Conservation (phyloP, 306 rosid genomes). For the Castanea mollissima region DNA sequence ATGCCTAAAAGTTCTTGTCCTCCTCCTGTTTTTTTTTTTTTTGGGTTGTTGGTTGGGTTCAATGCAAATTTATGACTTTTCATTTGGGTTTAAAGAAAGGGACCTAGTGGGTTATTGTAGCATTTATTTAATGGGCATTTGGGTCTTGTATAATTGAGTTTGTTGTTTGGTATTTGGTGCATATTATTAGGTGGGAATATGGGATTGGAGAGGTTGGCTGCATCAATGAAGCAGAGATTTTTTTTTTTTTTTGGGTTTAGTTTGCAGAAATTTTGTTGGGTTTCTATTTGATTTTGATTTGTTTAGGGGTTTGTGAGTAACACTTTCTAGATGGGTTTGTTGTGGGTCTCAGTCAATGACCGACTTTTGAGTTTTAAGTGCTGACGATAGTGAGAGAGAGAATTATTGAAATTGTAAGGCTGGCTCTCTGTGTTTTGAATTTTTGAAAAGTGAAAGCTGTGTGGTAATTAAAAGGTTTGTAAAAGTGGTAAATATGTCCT, state of each 20-base stretch:
- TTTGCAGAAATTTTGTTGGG: neutral
- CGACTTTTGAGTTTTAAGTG: constrained; percentile 25
- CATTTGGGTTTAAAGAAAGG: neutral
- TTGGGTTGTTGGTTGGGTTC: neutral
- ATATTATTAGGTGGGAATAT: constrained; percentile 32
- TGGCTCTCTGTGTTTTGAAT: constrained; percentile 17
- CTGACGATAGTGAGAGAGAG: constrained; percentile 2
- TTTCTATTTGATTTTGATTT: constrained; percentile 16
- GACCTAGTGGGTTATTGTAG: constrained; percentile 3
- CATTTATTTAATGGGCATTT: neutral
- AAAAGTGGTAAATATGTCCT: no score
- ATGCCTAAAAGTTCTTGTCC: neutral
- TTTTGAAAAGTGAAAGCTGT: neutral
- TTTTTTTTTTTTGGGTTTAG: constrained; percentile 7
- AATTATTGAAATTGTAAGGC: constrained; percentile 30
- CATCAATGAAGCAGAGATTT: constrained; percentile 7
- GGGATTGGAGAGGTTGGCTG: constrained; percentile 20
- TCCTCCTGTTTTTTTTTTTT: neutral
- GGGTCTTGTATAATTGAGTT: constrained; percentile 3
- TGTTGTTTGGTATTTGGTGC: constrained; percentile 24
- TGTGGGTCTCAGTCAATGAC: constrained; percentile 43
- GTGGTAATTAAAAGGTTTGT: neutral
- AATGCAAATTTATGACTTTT: neutral
- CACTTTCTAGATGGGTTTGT: constrained; percentile 28
- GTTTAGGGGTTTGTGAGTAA: constrained; percentile 10